Base-by-base conservation (phyloP, 441 rosid genomes). In the Bruguiera hainesii region DNA sequence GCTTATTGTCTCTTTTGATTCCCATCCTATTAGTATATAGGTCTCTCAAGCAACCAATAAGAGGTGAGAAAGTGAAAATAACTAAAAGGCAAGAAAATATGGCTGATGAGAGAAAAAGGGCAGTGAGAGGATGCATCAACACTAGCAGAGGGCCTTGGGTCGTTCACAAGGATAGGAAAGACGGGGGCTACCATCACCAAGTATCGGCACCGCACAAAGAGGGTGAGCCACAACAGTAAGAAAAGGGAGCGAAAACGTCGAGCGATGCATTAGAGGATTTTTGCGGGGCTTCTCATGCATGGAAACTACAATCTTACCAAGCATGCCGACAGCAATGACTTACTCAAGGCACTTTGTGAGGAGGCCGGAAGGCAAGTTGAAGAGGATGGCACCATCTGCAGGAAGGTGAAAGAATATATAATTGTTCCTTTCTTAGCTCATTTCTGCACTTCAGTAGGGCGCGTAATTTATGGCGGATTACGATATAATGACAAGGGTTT, bases 331-430 rank as follows among this genome's bases (percentile, higher is more conserved):
- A 63, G 48, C 59, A 82, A 82, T 71, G 85, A 82, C 72, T n/a
- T 78, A n/a, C 63, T 84, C 64, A 84, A 61, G 64, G 81, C 83
- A 50, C 77, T 79, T 49, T 78, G 81, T 60, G 69, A 72, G 21
- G 88, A 81, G 65, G 81, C 80, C 16, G 82, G 82, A 15, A 76
- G 84, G 88, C 82, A 68, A 39, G 84, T 80, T 30, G 76, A 76
- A 30, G 77, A 80, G 20, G 88, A 80, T 58, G 85, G 85, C 49
- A 72, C 80, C 59, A 64, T 74, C 60, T 64, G 31, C 48, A 74
- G 71, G 61, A 71, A 71, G 75, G 83, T 74, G 11, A 46, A 48
- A 33, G 37, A 33, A 33, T 5, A 33, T 7, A 7, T 33, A 33
- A 7, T 7, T 7, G n/a, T 49, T 7, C 8, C 16, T 2, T 58